Evolutionary conservation across 1,139 yeast genomes (phyloP), one percentile per base, ranked within the genome.

Genomic region (Meyerozyma carpophila): DNA sequence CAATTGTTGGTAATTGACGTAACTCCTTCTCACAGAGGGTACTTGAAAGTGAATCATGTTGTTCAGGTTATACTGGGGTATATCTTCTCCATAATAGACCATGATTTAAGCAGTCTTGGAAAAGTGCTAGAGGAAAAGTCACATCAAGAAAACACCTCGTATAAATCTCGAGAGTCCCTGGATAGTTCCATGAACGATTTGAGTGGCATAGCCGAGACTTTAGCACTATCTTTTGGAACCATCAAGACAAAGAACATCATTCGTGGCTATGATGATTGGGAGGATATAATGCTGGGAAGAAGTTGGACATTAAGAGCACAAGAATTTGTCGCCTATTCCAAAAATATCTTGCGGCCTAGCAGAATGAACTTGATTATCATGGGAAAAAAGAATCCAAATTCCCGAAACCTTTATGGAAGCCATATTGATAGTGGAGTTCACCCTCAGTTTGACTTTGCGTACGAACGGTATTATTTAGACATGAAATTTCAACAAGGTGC

Each of bases 131-230:
- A 68, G 4, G 81, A 80, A 42, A 61, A 65, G 44, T 66, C 73
- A 36, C 64, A 73, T 1, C 68, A 75, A 20, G 77, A 75, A 39
- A 55, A 72, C 27, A 55, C 75, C 38, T 71, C 68, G 42, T 80
- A 68, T 50, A 51, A 74, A 6, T 66, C 76, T 45, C 58, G 66
- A 42, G 73, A 68, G 31, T 44, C 49, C 0, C 53, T 51, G 3
- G 48, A 49, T 4, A 57, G 71, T 1, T 63, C 77, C 1, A 67
- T 73, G 65, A 71, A 71, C n/a, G 82, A 77, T 48, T 67, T 72
- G 10, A 61, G 76, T 0, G 54, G 55, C 1, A 54, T 71, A 31
- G 63, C 79, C 2, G 61, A 62, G 37, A 43, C 50, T 0, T 50
- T 81, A 40, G 70, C 75, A 45, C 50, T 55, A 9, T 61, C 73